These are phyloP conservation scores for Symbiodinium natans DNA, from an alignment of 73 alveolate species.

Conservation along the genomic window DNA sequence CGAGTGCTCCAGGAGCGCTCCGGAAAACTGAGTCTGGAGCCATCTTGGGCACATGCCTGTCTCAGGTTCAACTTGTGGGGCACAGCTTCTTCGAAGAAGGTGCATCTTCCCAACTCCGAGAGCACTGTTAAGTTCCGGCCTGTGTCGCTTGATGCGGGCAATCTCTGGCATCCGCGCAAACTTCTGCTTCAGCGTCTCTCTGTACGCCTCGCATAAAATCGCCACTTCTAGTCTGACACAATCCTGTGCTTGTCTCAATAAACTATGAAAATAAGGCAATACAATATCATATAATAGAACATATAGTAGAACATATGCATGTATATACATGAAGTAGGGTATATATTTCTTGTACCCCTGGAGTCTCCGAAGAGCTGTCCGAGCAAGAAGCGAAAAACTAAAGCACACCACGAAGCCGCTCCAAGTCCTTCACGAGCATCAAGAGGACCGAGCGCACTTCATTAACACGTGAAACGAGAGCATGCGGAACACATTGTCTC, in stretches of 20 bases:
- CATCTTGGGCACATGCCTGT: constrained; percentile 96
- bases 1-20: too few species aligned
- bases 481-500: too few species aligned
- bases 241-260: background rate
- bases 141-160: constrained; percentile 95
- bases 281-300: too few species aligned
- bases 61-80: too few species aligned
- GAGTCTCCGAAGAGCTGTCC: background rate
- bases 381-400: too few species aligned
- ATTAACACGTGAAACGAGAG: too few species aligned
- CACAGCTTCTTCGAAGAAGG: background rate
- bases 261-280: background rate
- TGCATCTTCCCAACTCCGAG: background rate
- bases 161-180: constrained; percentile 96
- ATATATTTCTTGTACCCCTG: background rate
- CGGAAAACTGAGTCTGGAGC: constrained; percentile 2
- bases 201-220: constrained; percentile 49
- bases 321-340: too few species aligned
- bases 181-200: constrained; percentile 94
- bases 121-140: background rate
- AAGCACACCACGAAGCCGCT: too few species aligned
- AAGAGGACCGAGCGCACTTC: too few species aligned
- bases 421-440: too few species aligned
- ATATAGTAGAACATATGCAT: too few species aligned
- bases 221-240: background rate